Evolutionary conservation across 768 basidiomycete species (phyloP).

Genomic region (Terana coerulea): DNA sequence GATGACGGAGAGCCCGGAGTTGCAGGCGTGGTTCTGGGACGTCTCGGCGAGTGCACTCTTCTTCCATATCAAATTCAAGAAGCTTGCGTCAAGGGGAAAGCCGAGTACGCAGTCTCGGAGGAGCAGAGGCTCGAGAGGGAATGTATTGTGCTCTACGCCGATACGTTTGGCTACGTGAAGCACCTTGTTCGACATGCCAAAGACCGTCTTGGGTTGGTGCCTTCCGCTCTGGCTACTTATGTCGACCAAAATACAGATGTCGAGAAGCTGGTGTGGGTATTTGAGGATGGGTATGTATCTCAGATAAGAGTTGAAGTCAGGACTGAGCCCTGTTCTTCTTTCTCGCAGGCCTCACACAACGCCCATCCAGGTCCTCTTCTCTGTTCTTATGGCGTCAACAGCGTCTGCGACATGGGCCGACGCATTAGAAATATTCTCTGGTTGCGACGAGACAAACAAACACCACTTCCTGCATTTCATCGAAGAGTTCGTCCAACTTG

Average conservation of each 20-base stretch:
- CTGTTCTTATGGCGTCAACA: neutral
- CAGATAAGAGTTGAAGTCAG: neutral
- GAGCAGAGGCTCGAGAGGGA: neutral
- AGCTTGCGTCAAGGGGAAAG: neutral
- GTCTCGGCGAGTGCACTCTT: neutral
- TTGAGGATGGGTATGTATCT: conserved; percentile 2
- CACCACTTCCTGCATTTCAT: neutral
- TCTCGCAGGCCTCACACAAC: neutral
- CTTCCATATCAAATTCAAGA: neutral
- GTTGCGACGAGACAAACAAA: neutral
- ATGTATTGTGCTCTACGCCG: neutral
- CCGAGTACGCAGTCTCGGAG: neutral
- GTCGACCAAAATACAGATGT: neutral
- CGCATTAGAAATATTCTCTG: neutral
- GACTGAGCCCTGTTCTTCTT: neutral
- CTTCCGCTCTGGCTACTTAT: neutral
- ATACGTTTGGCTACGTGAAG: neutral
- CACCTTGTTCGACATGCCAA: neutral
- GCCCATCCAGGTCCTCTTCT: neutral
- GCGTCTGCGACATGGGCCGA: neutral
- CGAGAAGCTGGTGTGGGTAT: neutral
- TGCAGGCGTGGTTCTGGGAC: conserved; percentile 2
- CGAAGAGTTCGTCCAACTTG: neutral
- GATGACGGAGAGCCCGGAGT: neutral
- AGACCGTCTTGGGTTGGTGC: neutral